Evolutionary conservation across 2,329 filamentous ascomycete genomes (phyloP), one percentile per base, ranked within the genome.

Genomic region (Alternaria consortialis): DNA sequence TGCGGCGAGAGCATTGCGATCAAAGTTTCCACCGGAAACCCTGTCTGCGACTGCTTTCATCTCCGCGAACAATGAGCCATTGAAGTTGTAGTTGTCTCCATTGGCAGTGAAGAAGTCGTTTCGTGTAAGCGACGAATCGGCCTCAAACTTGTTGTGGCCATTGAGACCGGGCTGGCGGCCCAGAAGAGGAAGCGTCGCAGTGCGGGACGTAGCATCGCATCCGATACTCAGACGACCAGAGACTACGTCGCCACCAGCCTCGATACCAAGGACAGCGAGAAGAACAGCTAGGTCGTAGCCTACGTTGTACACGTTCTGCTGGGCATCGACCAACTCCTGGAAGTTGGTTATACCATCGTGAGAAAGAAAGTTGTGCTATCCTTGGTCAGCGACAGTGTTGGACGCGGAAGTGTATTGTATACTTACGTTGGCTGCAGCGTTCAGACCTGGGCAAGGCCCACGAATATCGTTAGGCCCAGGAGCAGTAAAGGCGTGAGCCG

Each of bases 271-370:
- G 7, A 75, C 67, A 3, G 81, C 80, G 11, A 82, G 74, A 12
- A 80, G 65, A 29, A 73, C 71, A 8, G 80, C 77, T 25, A 82
- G 72, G 59, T 81, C 80, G 52, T 79, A 81, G 48, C 74, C 79
- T 23, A 82, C 77, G 37, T 82, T 82, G 72, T 81, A 83, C 27
- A 82, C 58, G 50, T 83, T 82, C 65, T 82, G 80, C 47, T 81
- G 79, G 32, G 80, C 80, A 61, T 81, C 79, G 47, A 83, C 79
- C n/a, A 82, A 74, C 66, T 83, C 80, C 43, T 71, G 75, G 72
- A 77, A 81, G 29, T 73, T 82, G 12, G 74, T 75, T 43, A 83
- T 76, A 34, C 80, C 81, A 53, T 82, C 80, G 44, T 76, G 78
- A 27, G 80, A 74, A 7, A 82, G 69, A 71, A 82, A 82, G 42